Conservation (phyloP, 2,329 filamentous ascomycete species). For the Epichloe brachyelytri region DNA sequence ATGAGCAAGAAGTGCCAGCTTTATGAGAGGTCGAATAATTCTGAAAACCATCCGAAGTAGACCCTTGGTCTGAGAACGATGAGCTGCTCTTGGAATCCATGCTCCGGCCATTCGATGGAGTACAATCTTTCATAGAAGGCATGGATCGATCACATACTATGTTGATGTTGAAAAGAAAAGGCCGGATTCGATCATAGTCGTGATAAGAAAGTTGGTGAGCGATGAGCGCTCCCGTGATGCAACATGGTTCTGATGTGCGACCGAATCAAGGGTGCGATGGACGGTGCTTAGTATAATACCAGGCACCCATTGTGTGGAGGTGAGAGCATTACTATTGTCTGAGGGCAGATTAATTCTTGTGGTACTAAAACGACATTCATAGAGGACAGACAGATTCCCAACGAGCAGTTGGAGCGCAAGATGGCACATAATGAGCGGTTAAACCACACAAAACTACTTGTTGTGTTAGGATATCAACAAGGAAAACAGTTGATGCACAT, state of each 20-base stretch:
- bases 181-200: neutral
- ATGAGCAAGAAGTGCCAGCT: slow-evolving; percentile 10
- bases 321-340: slow-evolving; percentile 1
- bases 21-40: neutral
- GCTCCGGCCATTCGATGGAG: neutral
- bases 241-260: neutral
- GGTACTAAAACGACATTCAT: neutral
- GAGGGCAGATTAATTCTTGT: neutral
- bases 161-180: neutral
- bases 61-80: neutral
- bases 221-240: neutral
- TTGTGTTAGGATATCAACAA: no score
- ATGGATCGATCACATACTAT: neutral
- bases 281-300: neutral
- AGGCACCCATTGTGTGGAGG: neutral
- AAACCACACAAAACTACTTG: no score
- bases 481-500: no score
- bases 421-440: neutral
- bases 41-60: neutral
- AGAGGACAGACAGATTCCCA: neutral
- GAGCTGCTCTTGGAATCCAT: neutral
- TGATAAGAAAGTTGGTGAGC: no score
- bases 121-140: neutral
- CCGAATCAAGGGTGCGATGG: neutral
- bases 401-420: neutral